Base-by-base conservation (phyloP, 805 yeast species). In the Pichia occidentalis region DNA sequence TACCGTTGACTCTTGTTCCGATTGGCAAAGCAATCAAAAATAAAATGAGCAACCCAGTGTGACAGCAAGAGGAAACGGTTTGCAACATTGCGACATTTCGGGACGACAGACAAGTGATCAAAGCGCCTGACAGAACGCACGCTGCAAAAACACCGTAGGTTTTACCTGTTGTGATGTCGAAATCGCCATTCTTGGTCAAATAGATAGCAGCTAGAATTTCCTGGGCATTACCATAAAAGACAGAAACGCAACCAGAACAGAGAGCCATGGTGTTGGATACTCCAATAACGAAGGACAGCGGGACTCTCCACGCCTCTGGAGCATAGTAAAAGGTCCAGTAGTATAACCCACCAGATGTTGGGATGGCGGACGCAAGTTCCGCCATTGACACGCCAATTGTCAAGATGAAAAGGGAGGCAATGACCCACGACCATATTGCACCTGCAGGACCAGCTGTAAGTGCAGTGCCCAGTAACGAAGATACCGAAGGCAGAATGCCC, bases 271-370 rank as follows among this genome's bases (percentile, higher is more conserved):
- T 63, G 54, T 80, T 79, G 3, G 80, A 66, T 48, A 76, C 70
- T 4, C 86, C 87, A 43, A 79, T 75, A 24, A 79, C 49, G 46
- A 69, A 79, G 29, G 77, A 70, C 20, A 76, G 53, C 1, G 77
- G 74, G 14, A 70, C 68, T 47, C 71, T 65, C 24, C 63, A 48
- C 8, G 48, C 46, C 28, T 63, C 69, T 3, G 84, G 85, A 11
- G 85, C 74, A 50, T 74, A 78, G 52, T 73, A 70, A 56, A 70
- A 75, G 0, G 83, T 73, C 75, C 80, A 75, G 54, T 70, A 74
- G 52, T 77, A 80, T 26, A 79, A 61, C 3, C 86, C 86, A 33
- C 86, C 85, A n/a, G 80, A 71, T 0, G 85, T 79, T 20, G 87
- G 86, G 46, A 75, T 68, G 2, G 84, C 70, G 27, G 78, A 69